These are phyloP conservation scores for Ogataea trehalophila DNA, from an alignment of 805 yeast genomes.

Conservation along the genomic window DNA sequence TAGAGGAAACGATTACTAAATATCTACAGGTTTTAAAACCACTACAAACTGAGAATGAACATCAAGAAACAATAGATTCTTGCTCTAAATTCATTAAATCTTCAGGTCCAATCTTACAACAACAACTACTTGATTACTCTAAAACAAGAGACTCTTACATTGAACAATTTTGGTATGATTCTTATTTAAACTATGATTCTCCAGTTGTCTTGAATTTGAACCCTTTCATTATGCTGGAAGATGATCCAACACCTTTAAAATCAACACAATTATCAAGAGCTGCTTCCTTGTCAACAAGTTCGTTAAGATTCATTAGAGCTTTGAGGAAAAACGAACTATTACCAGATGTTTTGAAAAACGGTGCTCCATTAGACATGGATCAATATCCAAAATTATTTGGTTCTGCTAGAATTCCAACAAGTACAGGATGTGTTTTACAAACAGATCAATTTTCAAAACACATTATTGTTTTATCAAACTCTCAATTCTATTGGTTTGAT, in stretches of 20 bases:
- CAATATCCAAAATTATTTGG: slow-evolving; percentile 87
- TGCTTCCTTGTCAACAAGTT: slow-evolving; percentile 69
- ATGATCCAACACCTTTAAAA: slow-evolving; percentile 76
- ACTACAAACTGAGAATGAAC: slow-evolving; percentile 73
- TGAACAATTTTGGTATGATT: slow-evolving; percentile 93
- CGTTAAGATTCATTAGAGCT: slow-evolving; percentile 76
- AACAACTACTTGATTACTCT: slow-evolving; percentile 57
- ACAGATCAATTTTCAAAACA: slow-evolving; percentile 73
- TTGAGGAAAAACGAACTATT: slow-evolving; percentile 69
- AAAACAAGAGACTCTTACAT: slow-evolving; percentile 70
- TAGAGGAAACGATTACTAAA: slow-evolving; percentile 58
- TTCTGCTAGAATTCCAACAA: slow-evolving; percentile 79
- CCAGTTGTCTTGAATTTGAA: slow-evolving; percentile 89
- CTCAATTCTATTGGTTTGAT: slow-evolving; percentile 94
- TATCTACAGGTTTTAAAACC: slow-evolving; percentile 71
- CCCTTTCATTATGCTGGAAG: slow-evolving; percentile 86
- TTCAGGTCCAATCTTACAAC: slow-evolving; percentile 56
- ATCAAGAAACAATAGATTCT: slow-evolving; percentile 52
- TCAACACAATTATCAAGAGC: slow-evolving; percentile 73
- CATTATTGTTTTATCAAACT: slow-evolving; percentile 73
- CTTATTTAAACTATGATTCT: slow-evolving; percentile 80
- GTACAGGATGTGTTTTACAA: slow-evolving; percentile 80
- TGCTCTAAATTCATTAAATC: slow-evolving; percentile 51
- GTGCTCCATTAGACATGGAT: slow-evolving; percentile 76
- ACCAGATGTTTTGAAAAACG: slow-evolving; percentile 62